Percentiles rank a stretch among this genome's conserved stretches.
phyloP scores from a whole-genome alignment of 2,329 filamentous ascomycete species.

The Parascedosporium putredinis region DNA sequence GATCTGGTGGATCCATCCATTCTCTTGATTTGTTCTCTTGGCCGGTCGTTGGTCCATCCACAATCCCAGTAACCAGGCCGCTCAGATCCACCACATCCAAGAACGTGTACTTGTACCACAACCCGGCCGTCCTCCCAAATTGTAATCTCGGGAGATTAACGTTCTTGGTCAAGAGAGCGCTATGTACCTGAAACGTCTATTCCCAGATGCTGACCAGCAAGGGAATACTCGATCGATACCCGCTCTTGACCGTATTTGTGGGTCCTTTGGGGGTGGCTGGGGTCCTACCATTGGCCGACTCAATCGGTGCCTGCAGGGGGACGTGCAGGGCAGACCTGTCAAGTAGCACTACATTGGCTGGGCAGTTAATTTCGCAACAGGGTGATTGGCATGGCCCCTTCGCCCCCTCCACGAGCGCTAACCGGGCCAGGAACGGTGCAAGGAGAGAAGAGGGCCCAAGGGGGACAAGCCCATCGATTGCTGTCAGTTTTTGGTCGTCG shows the following conservation, averaged over 20 bases:
- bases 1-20: neutral
- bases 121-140: neutral
- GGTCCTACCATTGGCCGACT: neutral
- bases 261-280: neutral
- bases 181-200: conserved; percentile 1
- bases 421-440: neutral
- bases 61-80: neutral
- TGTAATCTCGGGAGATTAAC: conserved; percentile 2
- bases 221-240: neutral
- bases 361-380: neutral
- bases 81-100: neutral
- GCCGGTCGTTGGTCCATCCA: no score
- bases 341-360: neutral
- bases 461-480: no score
- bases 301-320: conserved; percentile 1
- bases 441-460: no score
- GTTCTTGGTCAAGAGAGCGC: neutral
- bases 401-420: neutral
- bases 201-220: neutral
- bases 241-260: neutral
- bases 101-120: no score
- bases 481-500: no score
- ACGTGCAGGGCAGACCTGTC: neutral
- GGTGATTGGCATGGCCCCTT: neutral
- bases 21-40: neutral